Evolutionary conservation across 2,329 filamentous ascomycete species (phyloP), one percentile per base, ranked within the genome.

Genomic region (Fusarium euwallaceae): DNA sequence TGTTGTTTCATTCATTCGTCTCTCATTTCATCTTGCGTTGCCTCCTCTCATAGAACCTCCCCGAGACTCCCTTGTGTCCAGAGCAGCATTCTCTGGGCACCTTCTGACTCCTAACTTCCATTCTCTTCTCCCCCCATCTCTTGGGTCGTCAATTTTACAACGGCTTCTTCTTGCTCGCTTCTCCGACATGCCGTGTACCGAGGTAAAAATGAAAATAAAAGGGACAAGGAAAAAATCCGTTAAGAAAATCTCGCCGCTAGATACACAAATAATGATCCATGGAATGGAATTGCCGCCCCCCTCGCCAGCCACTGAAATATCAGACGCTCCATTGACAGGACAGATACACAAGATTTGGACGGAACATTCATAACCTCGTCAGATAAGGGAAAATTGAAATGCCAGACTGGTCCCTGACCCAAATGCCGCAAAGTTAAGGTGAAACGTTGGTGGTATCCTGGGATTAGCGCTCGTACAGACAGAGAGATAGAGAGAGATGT

Each of bases 381-480:
- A 76, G 67, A 65, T 71, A 75, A 68, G 66, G 67, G 66, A 77
- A 70, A 71, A 66, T 59, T 66, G 70, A 76, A 78, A 78, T 75
- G 76, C 74, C 71, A 75, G 71, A 73, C 69, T 73, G 66, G 59
- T 61, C 73, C 75, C 64, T 69, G 70, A 71, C 76, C 76, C 63
- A 65, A 53, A 72, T 79, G 67, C 74, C 77, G 69, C 66, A 69
- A 73, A 76, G 71, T 41, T 61, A 66, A 71, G 63, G 58, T 71
- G 37, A 71, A 74, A 76, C 64, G 67, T 78, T 69, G 67, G 72
- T 76, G 79, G 76, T 81, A 81, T 80, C 79, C 76, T 80, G 66
- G 71, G 75, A 73, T 69, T 72, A 72, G 73, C 72, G 73, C 78
- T 79, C 65, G 65, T 79, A 72, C 76, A 79, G 64, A 77, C 63